Evolutionary conservation across 306 rosid genomes (phyloP), one percentile per base, ranked within the genome.

Genomic region (Alnus rubra): DNA sequence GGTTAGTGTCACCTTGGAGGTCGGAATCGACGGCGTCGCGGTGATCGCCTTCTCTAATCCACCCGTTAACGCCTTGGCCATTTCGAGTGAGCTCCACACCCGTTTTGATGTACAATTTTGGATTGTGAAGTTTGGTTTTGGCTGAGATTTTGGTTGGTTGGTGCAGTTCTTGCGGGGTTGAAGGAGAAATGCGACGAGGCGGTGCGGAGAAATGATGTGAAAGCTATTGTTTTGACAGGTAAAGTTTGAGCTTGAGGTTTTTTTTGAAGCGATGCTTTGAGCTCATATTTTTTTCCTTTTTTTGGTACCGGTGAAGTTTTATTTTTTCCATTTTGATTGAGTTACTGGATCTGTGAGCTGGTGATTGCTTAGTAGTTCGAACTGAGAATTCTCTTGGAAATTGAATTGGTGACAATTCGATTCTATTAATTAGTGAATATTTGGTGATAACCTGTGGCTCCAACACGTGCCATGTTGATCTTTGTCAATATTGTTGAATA

Each of bases 11-110:
- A 96, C 89, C 86, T 56, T 93, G 85, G 94, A 93, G 79, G 91
- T 96, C 70, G 99, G 98, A 69, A 73, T 51, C 84, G 98, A 96
- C 76, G 98, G 94, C 88, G 98, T 96, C 77, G 99, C 97, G 9
- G 79, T 96, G 30, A 90, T 96, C 82, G 83, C 98, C 71, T 85
- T 96, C 75, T 86, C 81, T 60, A 93, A 96, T 71, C 99, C 97
- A 69, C 99, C 99, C 1, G 99, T 93, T 0, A 93, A 96, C 88
- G 99, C 98, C 76, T 76, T 95, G 73, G 99, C 97, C 44, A 44
- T 90, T 76, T 84, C 90, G 33, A 78, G 97, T 95, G 45, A 77
- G 91, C 67, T 63, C 65, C 53, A 10, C 50, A 31, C 52, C 12
- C 76, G 28, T 31, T 42, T 76, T 53, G 54, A 33, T 53, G 45